Evolutionary conservation across 225 moss, liverwort and hornwort genomes (phyloP), one percentile per base, ranked within the genome.

Genomic region (Asterella californica): DNA sequence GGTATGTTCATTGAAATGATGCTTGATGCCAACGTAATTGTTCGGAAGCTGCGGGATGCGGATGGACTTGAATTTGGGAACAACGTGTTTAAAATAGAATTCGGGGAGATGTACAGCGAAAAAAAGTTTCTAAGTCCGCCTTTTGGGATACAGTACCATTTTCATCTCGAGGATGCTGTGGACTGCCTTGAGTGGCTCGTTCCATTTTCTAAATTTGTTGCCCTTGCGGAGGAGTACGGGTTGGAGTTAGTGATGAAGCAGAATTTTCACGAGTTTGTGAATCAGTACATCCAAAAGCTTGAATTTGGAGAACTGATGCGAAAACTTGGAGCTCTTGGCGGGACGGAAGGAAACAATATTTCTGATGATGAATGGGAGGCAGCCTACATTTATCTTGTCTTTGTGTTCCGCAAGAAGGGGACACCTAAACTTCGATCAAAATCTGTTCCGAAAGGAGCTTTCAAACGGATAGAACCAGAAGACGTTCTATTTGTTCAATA

Each of bases 111-210:
- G 33, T 92, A 88, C 82, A 86, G 74, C 52, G 97, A 95, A 18
- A 99, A 99, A 88, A 93, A 89, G 75, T 95, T 79, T 81, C 83
- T n/a, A n/a, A 60, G 86, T 53, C 87, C 87, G 30, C 97, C 95
- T 73, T 95, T 90, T 85, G 97, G 97, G 57, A 91, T 95, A 45
- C 93, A 92, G 85, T 99, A 99, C 55, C 90, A 99, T 85, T 99
- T 99, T 83, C 94, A 90, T 85, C 86, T 99, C 57, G 91, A 99
- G 91, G 99, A 99, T 84, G 99, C 95, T 67, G 95, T 99, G 11
- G 95, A 95, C 79, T 99, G 95, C 66, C 99, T 92, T 30, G 99
- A 99, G 81, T 99, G 99, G 99, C 95, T 99, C 70, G 95, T 99
- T 76, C 93, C 95, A 32, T 99, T 99, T 64, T 90, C 94, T 33